A percentile compares a stretch with the other conserved stretches of the same genome.
Conservation (phyloP, 345 rosid genomes). For the Euphorbia tirucalli region DNA sequence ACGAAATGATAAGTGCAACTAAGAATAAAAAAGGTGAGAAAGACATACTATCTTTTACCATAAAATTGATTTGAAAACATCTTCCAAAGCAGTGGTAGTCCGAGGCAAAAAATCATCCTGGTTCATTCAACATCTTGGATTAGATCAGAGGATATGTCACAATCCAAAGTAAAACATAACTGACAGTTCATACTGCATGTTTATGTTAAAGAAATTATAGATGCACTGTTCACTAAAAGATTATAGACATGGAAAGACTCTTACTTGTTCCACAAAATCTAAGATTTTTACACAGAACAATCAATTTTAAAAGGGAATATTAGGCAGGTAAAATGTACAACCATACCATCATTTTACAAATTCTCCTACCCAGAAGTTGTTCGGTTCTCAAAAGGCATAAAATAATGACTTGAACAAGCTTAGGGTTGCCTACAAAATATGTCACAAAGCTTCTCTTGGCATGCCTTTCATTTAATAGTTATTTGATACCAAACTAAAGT, state of each 20-base stretch:
- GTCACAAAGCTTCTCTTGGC: neutral
- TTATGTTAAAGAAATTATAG: too few species aligned
- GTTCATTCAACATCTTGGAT: slow-evolving; percentile 28
- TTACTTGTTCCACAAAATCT: neutral
- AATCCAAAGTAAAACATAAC: neutral
- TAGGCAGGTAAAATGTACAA: neutral
- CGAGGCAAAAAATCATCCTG: slow-evolving; percentile 99
- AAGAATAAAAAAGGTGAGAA: slow-evolving; percentile 29
- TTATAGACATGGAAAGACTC: neutral
- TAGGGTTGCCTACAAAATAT: neutral
- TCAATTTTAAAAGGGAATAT: neutral
- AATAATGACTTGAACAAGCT: neutral
- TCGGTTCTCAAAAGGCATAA: neutral
- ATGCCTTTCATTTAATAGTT: neutral
- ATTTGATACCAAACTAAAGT: neutral
- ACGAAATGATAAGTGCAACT: neutral
- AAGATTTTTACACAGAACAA: neutral
- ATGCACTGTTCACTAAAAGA: neutral
- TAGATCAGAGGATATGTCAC: slow-evolving; percentile 15
- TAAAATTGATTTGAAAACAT: slow-evolving; percentile 74
- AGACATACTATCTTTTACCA: slow-evolving; percentile 66
- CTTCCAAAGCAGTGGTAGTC: slow-evolving; percentile 74
- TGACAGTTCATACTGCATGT: neutral
- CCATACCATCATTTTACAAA: neutral
- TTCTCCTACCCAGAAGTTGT: neutral